Conservation (phyloP, 306 rosid species). For the Acacia acuminata region DNA sequence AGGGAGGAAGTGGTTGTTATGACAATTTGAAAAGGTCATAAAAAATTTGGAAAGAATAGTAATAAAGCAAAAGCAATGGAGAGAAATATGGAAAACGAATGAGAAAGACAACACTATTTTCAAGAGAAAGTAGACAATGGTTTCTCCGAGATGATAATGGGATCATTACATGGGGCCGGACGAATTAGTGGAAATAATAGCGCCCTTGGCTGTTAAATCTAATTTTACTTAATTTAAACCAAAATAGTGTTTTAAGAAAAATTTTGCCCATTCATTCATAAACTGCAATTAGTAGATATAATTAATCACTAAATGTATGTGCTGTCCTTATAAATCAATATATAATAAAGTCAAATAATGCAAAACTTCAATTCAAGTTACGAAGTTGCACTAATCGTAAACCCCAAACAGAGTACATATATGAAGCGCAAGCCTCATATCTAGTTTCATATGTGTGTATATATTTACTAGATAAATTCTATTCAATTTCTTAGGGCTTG, state of each 20-base stretch:
- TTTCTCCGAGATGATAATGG: conserved; percentile 52
- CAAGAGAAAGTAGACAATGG: conserved; percentile 36
- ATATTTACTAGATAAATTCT: no score
- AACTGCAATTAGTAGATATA: not conserved
- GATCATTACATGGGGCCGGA: conserved; percentile 45
- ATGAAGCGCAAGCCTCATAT: no score
- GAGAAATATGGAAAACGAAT: not conserved
- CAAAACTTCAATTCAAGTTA: no score
- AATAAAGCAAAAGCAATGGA: conserved; percentile 10
- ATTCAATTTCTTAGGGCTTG: no score
- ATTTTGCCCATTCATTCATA: not conserved
- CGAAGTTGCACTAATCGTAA: no score
- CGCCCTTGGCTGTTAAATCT: not conserved
- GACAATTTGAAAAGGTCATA: conserved; percentile 22
- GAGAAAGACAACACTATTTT: conserved; percentile 44
- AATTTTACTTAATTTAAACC: no score
- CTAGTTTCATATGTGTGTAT: no score
- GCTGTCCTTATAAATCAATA: no score
- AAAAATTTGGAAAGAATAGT: not conserved
- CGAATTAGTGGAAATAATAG: conserved; percentile 13
- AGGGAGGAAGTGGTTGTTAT: conserved; percentile 21
- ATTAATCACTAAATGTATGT: no score
- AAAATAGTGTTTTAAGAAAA: no score
- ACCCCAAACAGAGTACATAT: no score
- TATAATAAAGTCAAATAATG: no score